Evolutionary conservation across 2,329 filamentous ascomycete genomes (phyloP).

Genomic region (Ambrosiella cleistominuta): DNA sequence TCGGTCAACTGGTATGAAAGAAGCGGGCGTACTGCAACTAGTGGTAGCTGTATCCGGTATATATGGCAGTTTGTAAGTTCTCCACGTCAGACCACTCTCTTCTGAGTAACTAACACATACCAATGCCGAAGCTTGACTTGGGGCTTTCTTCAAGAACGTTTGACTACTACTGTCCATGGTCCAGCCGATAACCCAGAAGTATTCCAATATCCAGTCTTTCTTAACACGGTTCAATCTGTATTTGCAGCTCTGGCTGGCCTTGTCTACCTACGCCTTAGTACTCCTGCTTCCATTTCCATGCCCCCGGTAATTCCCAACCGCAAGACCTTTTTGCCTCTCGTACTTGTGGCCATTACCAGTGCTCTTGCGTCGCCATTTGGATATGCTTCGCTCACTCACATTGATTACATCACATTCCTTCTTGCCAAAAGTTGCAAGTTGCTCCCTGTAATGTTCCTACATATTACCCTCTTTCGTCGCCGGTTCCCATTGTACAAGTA

Average conservation of each 20-base stretch:
- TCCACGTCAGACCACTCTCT: neutral
- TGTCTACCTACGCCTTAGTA: conserved; percentile 57
- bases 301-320: conserved; percentile 60
- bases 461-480: conserved; percentile 78
- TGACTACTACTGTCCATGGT: conserved; percentile 82
- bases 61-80: conserved; percentile 78
- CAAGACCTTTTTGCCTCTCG: conserved; percentile 57
- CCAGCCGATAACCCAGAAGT: conserved; percentile 45
- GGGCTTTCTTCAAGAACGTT: conserved; percentile 91
- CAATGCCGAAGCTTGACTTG: conserved; percentile 56
- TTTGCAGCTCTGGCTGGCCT: conserved; percentile 73
- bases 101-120: neutral
- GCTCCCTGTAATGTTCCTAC: conserved; percentile 93
- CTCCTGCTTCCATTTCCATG: conserved; percentile 25
- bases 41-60: conserved; percentile 84
- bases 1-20: conserved; percentile 14
- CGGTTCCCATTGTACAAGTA: conserved; percentile 94
- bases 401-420: conserved; percentile 96
- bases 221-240: conserved; percentile 87
- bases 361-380: conserved; percentile 90
- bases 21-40: conserved; percentile 55
- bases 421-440: conserved; percentile 97
- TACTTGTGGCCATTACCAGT: conserved; percentile 72
- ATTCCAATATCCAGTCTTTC: conserved; percentile 85
- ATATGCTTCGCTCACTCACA: conserved; percentile 78